These are phyloP conservation scores for Eutrema salsugineum DNA, from an alignment of 441 rosid genomes.

Conservation along the genomic window DNA sequence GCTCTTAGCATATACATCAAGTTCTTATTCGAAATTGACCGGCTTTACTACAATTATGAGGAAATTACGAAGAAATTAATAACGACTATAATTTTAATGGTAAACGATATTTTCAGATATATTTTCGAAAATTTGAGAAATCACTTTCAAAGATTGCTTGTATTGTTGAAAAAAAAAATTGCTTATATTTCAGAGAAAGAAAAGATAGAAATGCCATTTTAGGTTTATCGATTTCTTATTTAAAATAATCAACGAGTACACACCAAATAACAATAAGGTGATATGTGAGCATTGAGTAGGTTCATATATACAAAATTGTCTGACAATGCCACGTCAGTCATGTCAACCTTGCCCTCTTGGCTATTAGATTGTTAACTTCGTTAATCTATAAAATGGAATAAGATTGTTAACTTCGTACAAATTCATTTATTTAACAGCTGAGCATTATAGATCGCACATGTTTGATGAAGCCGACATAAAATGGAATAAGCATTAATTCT, in stretches of 20 bases:
- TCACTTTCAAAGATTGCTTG: neutral
- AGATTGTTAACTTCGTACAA: too few species aligned
- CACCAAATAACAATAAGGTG: neutral
- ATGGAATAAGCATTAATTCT: neutral
- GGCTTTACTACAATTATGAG: neutral
- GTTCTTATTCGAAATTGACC: neutral
- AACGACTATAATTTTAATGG: neutral
- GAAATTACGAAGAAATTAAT: neutral
- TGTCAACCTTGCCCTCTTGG: neutral
- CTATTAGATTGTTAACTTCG: neutral
- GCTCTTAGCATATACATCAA: neutral
- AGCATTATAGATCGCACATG: neutral
- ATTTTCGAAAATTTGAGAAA: neutral
- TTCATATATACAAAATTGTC: neutral
- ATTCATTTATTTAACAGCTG: neutral
- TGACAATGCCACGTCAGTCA: neutral
- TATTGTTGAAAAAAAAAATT: neutral
- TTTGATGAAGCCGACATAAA: neutral
- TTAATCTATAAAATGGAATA: neutral
- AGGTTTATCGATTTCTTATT: neutral
- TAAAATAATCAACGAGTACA: neutral
- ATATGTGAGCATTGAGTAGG: neutral
- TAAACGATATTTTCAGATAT: neutral
- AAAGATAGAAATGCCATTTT: neutral
- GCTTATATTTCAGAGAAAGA: too few species aligned